A percentile compares a stretch with the other conserved stretches of the same genome.
Conservation (phyloP, 2,329 filamentous ascomycete species). For the Eutypella sp. region DNA sequence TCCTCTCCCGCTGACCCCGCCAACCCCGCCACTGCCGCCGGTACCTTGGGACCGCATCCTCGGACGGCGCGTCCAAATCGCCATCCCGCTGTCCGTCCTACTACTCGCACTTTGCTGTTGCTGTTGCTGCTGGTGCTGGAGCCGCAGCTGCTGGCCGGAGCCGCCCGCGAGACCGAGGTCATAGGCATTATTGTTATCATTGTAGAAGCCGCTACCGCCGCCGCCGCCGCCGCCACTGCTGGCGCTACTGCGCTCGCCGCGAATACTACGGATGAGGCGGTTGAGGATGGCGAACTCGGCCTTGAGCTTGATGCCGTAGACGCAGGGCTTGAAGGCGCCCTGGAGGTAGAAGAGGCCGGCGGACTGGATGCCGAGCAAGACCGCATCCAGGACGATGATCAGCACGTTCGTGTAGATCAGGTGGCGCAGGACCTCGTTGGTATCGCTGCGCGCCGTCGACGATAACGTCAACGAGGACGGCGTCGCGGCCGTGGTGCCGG, state of each 20-base stretch:
- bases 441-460: conserved; percentile 5
- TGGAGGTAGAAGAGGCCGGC: conserved; percentile 32
- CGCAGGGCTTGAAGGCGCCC: conserved; percentile 26
- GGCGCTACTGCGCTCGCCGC: background rate
- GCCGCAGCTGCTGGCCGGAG: background rate
- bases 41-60: no score
- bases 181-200: background rate
- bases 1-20: no score
- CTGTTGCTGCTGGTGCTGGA: no score
- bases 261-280: conserved; percentile 22
- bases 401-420: conserved; percentile 33
- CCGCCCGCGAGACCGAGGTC: background rate
- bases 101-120: no score
- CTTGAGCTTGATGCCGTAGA: conserved; percentile 31
- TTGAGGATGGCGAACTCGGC: conserved; percentile 30
- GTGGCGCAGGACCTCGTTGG: conserved; percentile 21
- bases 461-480: background rate
- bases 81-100: background rate
- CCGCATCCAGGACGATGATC: conserved; percentile 33
- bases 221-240: background rate
- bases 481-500: background rate
- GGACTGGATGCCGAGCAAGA: conserved; percentile 32
- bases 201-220: background rate
- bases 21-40: no score
- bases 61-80: background rate